Conservation (phyloP, 495 filamentous ascomycete genomes). For the Diplogelasinospora grovesii region DNA sequence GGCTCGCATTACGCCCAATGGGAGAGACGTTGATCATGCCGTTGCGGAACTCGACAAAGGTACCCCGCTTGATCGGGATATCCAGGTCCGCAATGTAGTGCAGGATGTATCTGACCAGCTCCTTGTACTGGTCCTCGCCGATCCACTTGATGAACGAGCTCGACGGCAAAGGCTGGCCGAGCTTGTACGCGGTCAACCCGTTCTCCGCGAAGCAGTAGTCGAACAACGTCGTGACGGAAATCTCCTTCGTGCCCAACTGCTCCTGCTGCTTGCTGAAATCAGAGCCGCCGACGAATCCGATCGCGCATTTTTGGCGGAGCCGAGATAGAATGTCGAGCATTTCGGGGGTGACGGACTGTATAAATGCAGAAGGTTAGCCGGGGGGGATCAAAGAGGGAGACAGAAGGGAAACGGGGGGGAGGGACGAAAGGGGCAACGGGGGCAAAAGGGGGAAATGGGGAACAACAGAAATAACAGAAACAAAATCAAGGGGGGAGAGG, state of each 20-base stretch:
- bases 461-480: no score
- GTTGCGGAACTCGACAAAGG: slow-evolving; percentile 93
- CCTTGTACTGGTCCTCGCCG: slow-evolving; percentile 88
- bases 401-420: no score
- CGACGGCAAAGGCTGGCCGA: slow-evolving; percentile 63
- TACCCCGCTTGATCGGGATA: slow-evolving; percentile 84
- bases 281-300: slow-evolving; percentile 85
- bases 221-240: slow-evolving; percentile 72
- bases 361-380: background rate
- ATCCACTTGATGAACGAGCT: slow-evolving; percentile 87
- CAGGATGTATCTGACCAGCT: slow-evolving; percentile 76
- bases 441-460: no score
- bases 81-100: slow-evolving; percentile 87
- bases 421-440: no score
- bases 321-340: slow-evolving; percentile 73
- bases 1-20: slow-evolving; percentile 81
- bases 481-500: no score
- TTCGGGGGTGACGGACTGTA: slow-evolving; percentile 53
- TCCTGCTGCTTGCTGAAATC: slow-evolving; percentile 92
- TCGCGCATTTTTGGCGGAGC: slow-evolving; percentile 82
- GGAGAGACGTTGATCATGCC: slow-evolving; percentile 96
- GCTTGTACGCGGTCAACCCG: slow-evolving; percentile 81
- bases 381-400: background rate
- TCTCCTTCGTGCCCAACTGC: slow-evolving; percentile 62
- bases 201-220: slow-evolving; percentile 97